A percentile compares a stretch with the other conserved stretches of the same genome.
Evolutionary conservation across 1,284 basidiomycete species (phyloP).

Genomic region (Phaffia rhodozyma): DNA sequence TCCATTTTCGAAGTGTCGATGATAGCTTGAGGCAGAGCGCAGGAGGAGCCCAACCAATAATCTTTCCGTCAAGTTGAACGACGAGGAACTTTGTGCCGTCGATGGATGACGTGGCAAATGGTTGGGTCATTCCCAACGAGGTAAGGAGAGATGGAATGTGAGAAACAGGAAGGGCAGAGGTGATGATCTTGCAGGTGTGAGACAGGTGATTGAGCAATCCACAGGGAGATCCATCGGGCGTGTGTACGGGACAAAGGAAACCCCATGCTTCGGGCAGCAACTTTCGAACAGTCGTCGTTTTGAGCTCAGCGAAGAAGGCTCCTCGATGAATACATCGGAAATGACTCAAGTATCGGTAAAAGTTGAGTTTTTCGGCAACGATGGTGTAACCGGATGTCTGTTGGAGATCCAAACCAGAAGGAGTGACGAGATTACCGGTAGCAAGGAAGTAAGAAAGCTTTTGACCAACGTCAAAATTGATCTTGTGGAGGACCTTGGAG

Average conservation of each 20-base stretch:
- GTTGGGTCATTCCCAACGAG: slow-evolving; percentile 88
- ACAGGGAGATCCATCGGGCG: slow-evolving; percentile 95
- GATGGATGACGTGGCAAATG: slow-evolving; percentile 57
- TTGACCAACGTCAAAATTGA: slow-evolving; percentile 85
- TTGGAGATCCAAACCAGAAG: slow-evolving; percentile 89
- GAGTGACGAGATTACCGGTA: slow-evolving; percentile 91
- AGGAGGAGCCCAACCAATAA: slow-evolving; percentile 90
- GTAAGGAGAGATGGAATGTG: slow-evolving; percentile 73
- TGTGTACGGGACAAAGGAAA: slow-evolving; percentile 97
- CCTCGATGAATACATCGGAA: slow-evolving; percentile 98
- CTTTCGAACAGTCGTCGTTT: slow-evolving; percentile 96
- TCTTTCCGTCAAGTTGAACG: slow-evolving; percentile 84
- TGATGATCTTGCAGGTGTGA: slow-evolving; percentile 84
- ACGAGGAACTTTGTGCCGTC: slow-evolving; percentile 71
- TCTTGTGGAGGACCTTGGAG: slow-evolving; percentile 58
- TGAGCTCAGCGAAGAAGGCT: slow-evolving; percentile 97
- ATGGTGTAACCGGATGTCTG: slow-evolving; percentile 97
- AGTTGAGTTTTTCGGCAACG: slow-evolving; percentile 97
- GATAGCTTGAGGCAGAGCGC: slow-evolving; percentile 68
- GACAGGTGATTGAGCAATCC: slow-evolving; percentile 96
- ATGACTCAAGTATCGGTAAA: slow-evolving; percentile 95
- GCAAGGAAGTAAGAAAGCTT: slow-evolving; percentile 91
- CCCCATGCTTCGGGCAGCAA: slow-evolving; percentile 97
- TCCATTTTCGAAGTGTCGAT: slow-evolving; percentile 77
- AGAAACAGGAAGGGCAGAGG: slow-evolving; percentile 57